Percentiles rank a stretch among this genome's conserved stretches.
phyloP scores from a whole-genome alignment of 805 yeast species.

The Blastobotrys peoriensis region DNA sequence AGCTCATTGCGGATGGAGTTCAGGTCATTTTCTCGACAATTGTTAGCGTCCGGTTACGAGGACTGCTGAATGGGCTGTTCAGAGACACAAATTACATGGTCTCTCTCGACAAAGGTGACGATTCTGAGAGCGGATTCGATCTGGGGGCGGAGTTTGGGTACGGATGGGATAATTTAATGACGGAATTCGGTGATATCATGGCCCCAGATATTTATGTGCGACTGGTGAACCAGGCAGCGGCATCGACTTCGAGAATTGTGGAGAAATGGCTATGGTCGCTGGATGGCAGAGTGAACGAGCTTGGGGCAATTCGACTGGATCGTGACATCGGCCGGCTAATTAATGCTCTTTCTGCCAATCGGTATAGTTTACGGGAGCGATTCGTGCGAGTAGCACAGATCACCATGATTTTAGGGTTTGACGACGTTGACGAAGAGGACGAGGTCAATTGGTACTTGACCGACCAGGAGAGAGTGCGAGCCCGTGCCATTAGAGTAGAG shows the following conservation, averaged over 20 bases:
- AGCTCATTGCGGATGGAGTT: conserved; percentile 40
- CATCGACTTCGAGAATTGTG: conserved; percentile 47
- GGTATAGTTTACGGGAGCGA: conserved; percentile 68
- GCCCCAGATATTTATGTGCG: conserved; percentile 46
- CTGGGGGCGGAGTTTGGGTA: conserved; percentile 41
- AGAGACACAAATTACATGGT: conserved; percentile 36
- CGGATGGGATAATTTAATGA: conserved; percentile 59
- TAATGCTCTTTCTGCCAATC: conserved; percentile 56
- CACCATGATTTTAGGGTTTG: conserved; percentile 74
- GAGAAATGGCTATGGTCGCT: conserved; percentile 66
- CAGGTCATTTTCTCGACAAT: conserved; percentile 36
- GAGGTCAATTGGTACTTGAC: conserved; percentile 67
- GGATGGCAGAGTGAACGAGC: conserved; percentile 64
- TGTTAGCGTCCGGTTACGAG: conserved; percentile 32
- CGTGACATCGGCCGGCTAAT: conserved; percentile 72
- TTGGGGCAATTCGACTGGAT: conserved; percentile 80
- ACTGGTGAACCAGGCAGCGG: conserved; percentile 46
- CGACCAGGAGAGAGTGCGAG: conserved; percentile 54
- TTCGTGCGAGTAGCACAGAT: conserved; percentile 81
- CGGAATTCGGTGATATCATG: conserved; percentile 59
- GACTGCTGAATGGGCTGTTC: conserved; percentile 34
- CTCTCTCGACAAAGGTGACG: conserved; percentile 20
- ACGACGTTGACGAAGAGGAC: conserved; percentile 55
- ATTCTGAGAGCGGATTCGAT: conserved; percentile 23
- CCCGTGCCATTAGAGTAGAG: conserved; percentile 21